These are phyloP conservation scores for Lachancea dasiensis DNA, from an alignment of 805 yeast genomes.

Conservation along the genomic window DNA sequence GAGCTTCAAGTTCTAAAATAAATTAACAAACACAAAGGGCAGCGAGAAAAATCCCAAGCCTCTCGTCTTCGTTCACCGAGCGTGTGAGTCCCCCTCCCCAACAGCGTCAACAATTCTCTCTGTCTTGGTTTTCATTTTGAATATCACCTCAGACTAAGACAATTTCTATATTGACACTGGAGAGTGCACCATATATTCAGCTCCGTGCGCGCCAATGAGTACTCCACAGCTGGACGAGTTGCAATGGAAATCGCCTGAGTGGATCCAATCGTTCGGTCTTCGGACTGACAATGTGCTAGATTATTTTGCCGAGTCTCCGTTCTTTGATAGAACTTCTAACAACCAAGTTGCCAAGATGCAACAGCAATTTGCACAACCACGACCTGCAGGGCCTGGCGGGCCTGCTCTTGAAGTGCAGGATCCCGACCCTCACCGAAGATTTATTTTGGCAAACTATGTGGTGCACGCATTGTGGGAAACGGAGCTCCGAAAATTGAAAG, in stretches of 20 bases:
- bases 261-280: slow-evolving; percentile 86
- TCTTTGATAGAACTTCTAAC: slow-evolving; percentile 88
- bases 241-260: slow-evolving; percentile 97
- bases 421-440: slow-evolving; percentile 8
- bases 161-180: too few relatives aligned
- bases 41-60: too few relatives aligned
- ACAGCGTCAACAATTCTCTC: too few relatives aligned
- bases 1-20: too few relatives aligned
- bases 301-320: slow-evolving; percentile 90
- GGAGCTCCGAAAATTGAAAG: slow-evolving; percentile 72
- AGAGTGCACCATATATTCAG: too few relatives aligned
- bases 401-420: slow-evolving; percentile 4
- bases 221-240: slow-evolving; percentile 61
- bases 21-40: too few relatives aligned
- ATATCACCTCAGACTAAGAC: too few relatives aligned
- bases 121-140: too few relatives aligned
- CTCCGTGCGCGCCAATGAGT: background rate
- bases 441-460: slow-evolving; percentile 20
- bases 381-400: slow-evolving; percentile 10
- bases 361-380: slow-evolving; percentile 54
- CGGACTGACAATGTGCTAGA: slow-evolving; percentile 87
- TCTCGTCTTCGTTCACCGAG: too few relatives aligned
- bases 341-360: slow-evolving; percentile 96
- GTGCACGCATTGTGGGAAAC: slow-evolving; percentile 38
- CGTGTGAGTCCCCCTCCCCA: too few relatives aligned